Percentiles rank a stretch among this genome's conserved stretches.
phyloP scores from a whole-genome alignment of 2,329 filamentous ascomycete species.

The Decorospora gaudefroyi region DNA sequence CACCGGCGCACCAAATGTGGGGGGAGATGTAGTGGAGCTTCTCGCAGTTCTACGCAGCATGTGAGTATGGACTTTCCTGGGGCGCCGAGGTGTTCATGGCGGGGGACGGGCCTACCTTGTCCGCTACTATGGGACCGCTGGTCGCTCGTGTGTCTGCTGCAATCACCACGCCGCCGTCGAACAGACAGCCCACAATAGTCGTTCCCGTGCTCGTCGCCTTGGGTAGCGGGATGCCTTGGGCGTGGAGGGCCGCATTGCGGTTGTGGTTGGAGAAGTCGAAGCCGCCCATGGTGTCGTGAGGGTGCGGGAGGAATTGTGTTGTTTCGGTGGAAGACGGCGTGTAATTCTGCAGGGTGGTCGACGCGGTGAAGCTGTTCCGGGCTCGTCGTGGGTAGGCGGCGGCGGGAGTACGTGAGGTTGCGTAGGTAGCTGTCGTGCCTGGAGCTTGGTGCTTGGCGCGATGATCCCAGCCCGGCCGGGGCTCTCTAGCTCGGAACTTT shows the following conservation, averaged over 20 bases:
- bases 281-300: slow-evolving; percentile 68
- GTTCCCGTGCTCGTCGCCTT: slow-evolving; percentile 99
- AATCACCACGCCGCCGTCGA: slow-evolving; percentile 95
- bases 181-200: slow-evolving; percentile 97
- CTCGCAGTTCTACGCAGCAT: slow-evolving; percentile 78
- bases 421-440: slow-evolving; percentile 35
- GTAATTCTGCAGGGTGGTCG: background rate
- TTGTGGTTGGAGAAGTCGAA: slow-evolving; percentile 97
- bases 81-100: background rate
- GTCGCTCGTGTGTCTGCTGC: slow-evolving; percentile 98
- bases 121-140: slow-evolving; percentile 95
- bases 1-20: slow-evolving; percentile 98
- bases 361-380: background rate
- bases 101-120: slow-evolving; percentile 67
- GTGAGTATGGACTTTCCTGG: slow-evolving; percentile 24
- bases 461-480: slow-evolving; percentile 12
- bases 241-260: slow-evolving; percentile 95
- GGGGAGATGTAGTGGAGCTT: slow-evolving; percentile 99
- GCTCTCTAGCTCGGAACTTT: slow-evolving; percentile 16
- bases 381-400: slow-evolving; percentile 2
- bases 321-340: background rate
- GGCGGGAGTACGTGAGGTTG: slow-evolving; percentile 20
- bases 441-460: slow-evolving; percentile 27
- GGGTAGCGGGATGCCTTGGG: slow-evolving; percentile 88
- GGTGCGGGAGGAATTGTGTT: background rate